These are phyloP conservation scores for Podaxis mareebaensis DNA, from an alignment of 768 basidiomycete genomes.

Conservation along the genomic window DNA sequence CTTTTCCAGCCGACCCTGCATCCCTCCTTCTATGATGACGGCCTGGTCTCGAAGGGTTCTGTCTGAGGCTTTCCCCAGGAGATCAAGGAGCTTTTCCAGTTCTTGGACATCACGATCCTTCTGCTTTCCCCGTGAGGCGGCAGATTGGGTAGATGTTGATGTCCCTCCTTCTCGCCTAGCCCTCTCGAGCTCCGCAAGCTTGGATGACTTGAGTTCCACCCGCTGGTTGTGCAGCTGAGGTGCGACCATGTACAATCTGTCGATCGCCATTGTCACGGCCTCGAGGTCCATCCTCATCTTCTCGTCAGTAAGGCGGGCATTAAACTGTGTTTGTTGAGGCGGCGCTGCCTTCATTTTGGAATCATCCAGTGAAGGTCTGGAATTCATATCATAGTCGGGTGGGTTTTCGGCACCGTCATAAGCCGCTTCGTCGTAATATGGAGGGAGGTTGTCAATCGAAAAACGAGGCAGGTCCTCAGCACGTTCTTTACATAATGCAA, in stretches of 20 bases:
- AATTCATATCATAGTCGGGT: conserved; percentile 51
- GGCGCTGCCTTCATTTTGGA: conserved; percentile 30
- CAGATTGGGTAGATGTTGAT: conserved; percentile 15
- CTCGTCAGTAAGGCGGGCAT: conserved; percentile 48
- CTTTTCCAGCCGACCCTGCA: conserved; percentile 55
- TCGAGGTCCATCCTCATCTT: conserved; percentile 89
- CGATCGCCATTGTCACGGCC: conserved; percentile 83
- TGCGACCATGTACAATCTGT: conserved; percentile 79
- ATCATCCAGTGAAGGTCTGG: conserved; percentile 40
- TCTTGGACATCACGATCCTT: conserved; percentile 56
- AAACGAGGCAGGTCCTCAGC: conserved; percentile 37
- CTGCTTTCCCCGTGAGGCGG: conserved; percentile 31
- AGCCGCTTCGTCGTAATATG: conserved; percentile 44
- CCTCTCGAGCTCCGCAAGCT: conserved; percentile 76
- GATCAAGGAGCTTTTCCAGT: conserved; percentile 68
- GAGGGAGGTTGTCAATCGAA: conserved; percentile 40
- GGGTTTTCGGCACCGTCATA: conserved; percentile 36
- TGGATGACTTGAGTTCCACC: conserved; percentile 79
- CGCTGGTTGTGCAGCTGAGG: conserved; percentile 92
- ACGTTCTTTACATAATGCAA: conserved; percentile 65
- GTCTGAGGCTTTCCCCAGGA: conserved; percentile 70
- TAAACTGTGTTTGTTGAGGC: conserved; percentile 26
- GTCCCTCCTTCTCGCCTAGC: conserved; percentile 49
- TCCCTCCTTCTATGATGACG: conserved; percentile 62
- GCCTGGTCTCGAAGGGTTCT: conserved; percentile 71